phyloP scores from a whole-genome alignment of 306 rosid species.

The Ochetophila trinervis region DNA sequence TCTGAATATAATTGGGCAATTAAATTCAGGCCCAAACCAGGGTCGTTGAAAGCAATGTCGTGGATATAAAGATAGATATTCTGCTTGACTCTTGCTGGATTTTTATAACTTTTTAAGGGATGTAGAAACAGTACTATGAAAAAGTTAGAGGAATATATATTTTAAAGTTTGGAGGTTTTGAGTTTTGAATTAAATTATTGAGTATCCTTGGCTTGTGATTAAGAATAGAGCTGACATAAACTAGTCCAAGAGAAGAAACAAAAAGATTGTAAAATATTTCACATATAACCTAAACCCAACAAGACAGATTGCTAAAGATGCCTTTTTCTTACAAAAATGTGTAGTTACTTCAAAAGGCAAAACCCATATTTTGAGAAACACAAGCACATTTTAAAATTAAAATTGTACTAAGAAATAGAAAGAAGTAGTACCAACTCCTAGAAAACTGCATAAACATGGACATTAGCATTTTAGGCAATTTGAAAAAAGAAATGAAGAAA shows the following conservation, averaged over 20 bases:
- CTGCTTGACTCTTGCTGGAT: too few relatives aligned
- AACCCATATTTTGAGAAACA: slow-evolving; percentile 34
- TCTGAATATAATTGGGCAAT: too few relatives aligned
- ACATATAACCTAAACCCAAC: slow-evolving; percentile 30
- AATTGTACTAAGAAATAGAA: slow-evolving; percentile 7
- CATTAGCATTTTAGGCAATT: slow-evolving; percentile 14
- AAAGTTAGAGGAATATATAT: slow-evolving; percentile 10
- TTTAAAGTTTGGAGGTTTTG: slow-evolving; percentile 20
- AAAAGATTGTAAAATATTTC: slow-evolving; percentile 20
- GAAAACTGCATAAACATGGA: slow-evolving; percentile 32
- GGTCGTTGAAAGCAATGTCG: too few relatives aligned
- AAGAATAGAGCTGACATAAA: slow-evolving; percentile 30
- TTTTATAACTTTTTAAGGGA: too few relatives aligned
- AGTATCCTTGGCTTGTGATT: slow-evolving; percentile 10
- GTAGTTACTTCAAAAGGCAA: slow-evolving; percentile 28
- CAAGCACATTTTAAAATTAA: slow-evolving; percentile 8
- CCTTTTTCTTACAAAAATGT: slow-evolving; percentile 23
- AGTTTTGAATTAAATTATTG: slow-evolving; percentile 4
- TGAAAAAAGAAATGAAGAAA: slow-evolving; percentile 10
- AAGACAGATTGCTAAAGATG: slow-evolving; percentile 30
- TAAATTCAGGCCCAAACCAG: too few relatives aligned
- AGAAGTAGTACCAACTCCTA: slow-evolving; percentile 17
- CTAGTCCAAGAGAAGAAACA: slow-evolving; percentile 48
- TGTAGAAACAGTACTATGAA: too few relatives aligned
- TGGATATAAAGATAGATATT: too few relatives aligned